Evolutionary conservation across 306 rosid genomes (phyloP), one percentile per base, ranked within the genome.

Genomic region (Lagenaria siceraria): DNA sequence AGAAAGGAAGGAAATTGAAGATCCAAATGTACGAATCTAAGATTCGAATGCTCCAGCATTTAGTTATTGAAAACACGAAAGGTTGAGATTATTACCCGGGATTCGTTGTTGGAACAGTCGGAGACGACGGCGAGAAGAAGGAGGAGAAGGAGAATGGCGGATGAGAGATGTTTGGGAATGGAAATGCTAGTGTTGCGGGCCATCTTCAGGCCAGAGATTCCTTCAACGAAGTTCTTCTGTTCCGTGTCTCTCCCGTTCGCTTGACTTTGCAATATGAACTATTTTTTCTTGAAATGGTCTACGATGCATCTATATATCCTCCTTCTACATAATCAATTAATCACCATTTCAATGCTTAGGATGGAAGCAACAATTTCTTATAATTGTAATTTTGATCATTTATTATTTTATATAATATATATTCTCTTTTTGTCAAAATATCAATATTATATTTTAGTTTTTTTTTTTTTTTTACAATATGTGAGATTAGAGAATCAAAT

Each of bases 81-180:
- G 38, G 77, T 52, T 8, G 5, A 74, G 29, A 53, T 29, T 9
- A 31, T 33, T 74, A 74, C 77, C 63, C 29, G 60, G 9, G 94
- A 75, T 65, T 77, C 80, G 70, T 83, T 78, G 81, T 2, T 78
- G 74, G 87, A 83, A 80, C 86, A 78, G 10, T 58, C 77, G 83
- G 82, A 82, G 62, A 64, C 79, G 75, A 66, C 81, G 75, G 36
- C 21, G 68, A 91, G 81, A 54, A 86, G 74, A 18, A 83, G 52
- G 25, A 84, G 69, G 5, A 75, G 36, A 83, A 90, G 22, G 82
- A 74, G 72, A 63, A 89, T 58, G 31, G 70, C 54, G 2, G 59
- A 79, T 48, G 86, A 8, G 82, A 88, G 81, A 83, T 79, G 83
- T n/a, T 85, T 59, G 65, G 29, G 79, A 7, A 49, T 14, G 62